Evolutionary conservation across 371 early-diverging fungal species (phyloP), one percentile per base, ranked within the genome.

Genomic region (Sporodiniella umbellata): DNA sequence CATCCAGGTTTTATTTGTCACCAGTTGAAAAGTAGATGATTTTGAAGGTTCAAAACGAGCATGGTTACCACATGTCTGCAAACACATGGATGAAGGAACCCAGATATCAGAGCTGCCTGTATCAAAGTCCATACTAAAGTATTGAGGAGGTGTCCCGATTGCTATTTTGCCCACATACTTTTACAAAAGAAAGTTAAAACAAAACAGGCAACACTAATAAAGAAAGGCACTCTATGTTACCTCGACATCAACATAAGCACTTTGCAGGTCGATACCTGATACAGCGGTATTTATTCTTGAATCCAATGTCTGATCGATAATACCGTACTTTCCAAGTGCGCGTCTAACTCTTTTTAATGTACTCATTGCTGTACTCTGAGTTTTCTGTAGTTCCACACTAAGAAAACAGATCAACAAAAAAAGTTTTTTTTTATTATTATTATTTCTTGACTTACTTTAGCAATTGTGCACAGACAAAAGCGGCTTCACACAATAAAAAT

Each of bases 71-170:
- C 75, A 74, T 3, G 38, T 42, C 3, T 42, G 40, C 4, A 37
- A 47, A 48, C 81, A 80, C 11, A 44, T 42, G 15, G 45, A 42
- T 8, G 65, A 56, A 1, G 79, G 73, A 7, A 78, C 51, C 81
- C 81, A 81, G 2, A 78, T 72, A 54, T 81, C 78, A 1, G 79
- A 58, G 14, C 79, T 78, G 2, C 81, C 81, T 0, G 81, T 81
- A 48, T 81, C 81, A 62, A 81, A 79, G 42, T 77, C 78, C 25
- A 81, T 54, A 14, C 51, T 59, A 40, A 81, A 81, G 18, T 46
- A 43, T 23, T 81, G 79, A 11, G 81, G 78, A 4, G 81, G 81
- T 8, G 79, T 78, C 10, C 81, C 81, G n/a, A 81, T 70, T 8
- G 66, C 64, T 4, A 77, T 62, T 15, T 65, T 45, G 3, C 81